Evolutionary conservation across 2,329 filamentous ascomycete genomes (phyloP), one percentile per base, ranked within the genome.

Genomic region (Epichloe scottii): DNA sequence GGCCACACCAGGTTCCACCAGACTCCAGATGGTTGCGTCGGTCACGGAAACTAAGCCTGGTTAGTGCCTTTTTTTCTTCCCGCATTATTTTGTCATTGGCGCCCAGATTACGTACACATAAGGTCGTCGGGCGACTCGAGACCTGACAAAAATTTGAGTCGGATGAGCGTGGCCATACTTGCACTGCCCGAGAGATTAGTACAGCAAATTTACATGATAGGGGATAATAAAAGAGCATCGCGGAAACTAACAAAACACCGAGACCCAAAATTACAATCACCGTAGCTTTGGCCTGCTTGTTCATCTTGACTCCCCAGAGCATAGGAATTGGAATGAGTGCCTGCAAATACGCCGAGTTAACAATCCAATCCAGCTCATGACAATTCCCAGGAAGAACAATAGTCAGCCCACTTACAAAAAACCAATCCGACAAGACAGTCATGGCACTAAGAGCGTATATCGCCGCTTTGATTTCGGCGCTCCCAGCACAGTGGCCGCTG

Each of bases 1-100:
- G 53, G 75, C 76, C 21, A 79, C 70, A 5, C 75, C 76, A 2
- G 76, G 75, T 57, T 79, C 76, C 49, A 79, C 65, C n/a, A 79
- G 63, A 10, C 74, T 78, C 76, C 76, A 79, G 6, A 78, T 67
- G 70, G 76, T 75, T 37, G 75, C 70, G 53, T 76, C 66, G 4
- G 75, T 78, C 21, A 69, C 72, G 49, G 68, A 67, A 58, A 68
- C 74, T 77, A 44, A 8, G 35, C 1, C 17, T 15, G 7, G 46
- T 66, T 46, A 63, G 58, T 30, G 3, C n/a, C 21, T 26, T 17
- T 38, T 12, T 26, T 5, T 33, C 2, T 7, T 17, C 12, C 23
- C 17, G 21, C 3, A n/a, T 21, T 26, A 12, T 3, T 17, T 48
- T 12, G 17, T 12, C 5, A 23, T 26, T 4, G n/a, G n/a, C 21